Base-by-base conservation (phyloP, 345 rosid species). In the Camelina hispida region DNA sequence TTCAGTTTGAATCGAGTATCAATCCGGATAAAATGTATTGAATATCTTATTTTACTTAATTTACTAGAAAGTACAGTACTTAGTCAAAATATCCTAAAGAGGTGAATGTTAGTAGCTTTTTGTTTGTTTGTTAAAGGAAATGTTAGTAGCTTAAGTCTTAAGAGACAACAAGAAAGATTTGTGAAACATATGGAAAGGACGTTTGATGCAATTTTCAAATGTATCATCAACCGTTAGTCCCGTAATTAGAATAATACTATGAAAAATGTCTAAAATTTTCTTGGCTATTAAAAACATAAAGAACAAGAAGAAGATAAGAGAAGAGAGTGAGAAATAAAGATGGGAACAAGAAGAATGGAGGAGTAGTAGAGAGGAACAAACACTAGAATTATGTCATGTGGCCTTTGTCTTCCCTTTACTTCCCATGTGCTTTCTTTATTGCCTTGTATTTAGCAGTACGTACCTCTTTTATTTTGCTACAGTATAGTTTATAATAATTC, bases 401-500 rank as follows among this genome's bases (percentile, higher is more conserved):
- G 66, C 64, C 69, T 52, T 60, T 78, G 81, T 72, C 65, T 72
- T 65, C 68, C 69, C 80, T 69, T 30, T 23, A 64, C 62, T 60
- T 72, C 74, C 81, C 81, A 78, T 78, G 81, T 78, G 78, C 65
- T 46, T 57, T 60, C 67, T 72, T 72, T 72, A 66, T 78, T 78
- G 77, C 81, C 17, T 62, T 62, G 59, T 17, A 8, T 12, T 25
- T 25, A 17, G 40, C 28, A 46, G 23, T 64, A 15, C n/a, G 37
- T 34, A 34, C 62, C 61, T 2, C 44, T 48, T 48, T 57, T 34
- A 37, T 48, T 59, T 50, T 58, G 60, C 54, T 50, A 14, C 73
- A 68, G 6, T 7, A 34, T 2, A 51, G 52, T 51, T 40, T 20
- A n/a, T 12, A 51, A 66, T 48, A 15, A 30, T 75, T 42, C 16